Conservation (phyloP, 2,329 filamentous ascomycete genomes). For the Epichloe uncinata region DNA sequence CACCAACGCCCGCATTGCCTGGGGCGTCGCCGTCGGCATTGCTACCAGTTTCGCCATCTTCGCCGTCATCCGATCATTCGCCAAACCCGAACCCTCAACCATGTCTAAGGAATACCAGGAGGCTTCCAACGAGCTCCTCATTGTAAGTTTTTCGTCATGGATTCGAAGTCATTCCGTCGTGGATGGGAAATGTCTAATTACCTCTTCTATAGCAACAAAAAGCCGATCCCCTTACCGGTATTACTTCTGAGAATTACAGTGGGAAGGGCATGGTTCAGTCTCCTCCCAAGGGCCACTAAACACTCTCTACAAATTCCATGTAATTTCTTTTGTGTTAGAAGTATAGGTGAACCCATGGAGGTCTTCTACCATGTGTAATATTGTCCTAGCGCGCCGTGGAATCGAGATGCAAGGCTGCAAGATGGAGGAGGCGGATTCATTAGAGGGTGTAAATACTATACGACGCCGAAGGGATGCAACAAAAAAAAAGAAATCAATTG, state of each 20-base stretch:
- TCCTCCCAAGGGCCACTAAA: conserved; percentile 38
- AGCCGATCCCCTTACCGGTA: conserved; percentile 74
- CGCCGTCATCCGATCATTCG: conserved; percentile 55
- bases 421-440: conserved; percentile 15
- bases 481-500: conserved; percentile 13
- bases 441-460: conserved; percentile 30
- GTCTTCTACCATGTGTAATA: conserved; percentile 23
- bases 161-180: not conserved
- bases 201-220: conserved; percentile 52
- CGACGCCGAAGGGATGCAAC: conserved; percentile 24
- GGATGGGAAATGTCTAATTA: not conserved
- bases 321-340: conserved; percentile 23
- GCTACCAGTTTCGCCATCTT: conserved; percentile 59
- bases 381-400: conserved; percentile 17
- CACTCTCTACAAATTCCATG: conserved; percentile 11
- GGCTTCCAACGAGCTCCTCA: conserved; percentile 84
- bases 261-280: conserved; percentile 72
- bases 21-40: conserved; percentile 58
- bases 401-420: conserved; percentile 7
- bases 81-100: conserved; percentile 60
- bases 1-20: conserved; percentile 66
- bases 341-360: conserved; percentile 17
- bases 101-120: conserved; percentile 98
- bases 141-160: conserved; percentile 37
- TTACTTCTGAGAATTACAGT: conserved; percentile 64